phyloP scores from a whole-genome alignment of 192 early-diverging fungal species.

The Linnemannia zychae region DNA sequence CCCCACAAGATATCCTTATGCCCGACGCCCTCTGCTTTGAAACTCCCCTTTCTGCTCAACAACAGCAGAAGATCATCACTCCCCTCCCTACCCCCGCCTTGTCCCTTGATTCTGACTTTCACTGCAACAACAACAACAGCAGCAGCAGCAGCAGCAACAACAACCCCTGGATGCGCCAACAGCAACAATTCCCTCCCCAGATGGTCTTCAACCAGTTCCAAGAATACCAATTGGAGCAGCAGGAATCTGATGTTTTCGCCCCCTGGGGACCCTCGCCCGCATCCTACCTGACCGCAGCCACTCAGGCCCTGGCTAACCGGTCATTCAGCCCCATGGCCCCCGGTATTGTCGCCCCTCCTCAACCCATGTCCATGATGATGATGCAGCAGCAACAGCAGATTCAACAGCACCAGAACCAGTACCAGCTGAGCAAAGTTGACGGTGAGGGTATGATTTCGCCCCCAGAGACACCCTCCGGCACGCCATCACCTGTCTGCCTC shows the following conservation, averaged over 20 bases:
- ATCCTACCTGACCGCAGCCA: slow-evolving; percentile 46
- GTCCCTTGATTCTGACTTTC: neutral
- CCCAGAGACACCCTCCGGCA: slow-evolving; percentile 40
- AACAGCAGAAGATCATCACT: slow-evolving; percentile 12
- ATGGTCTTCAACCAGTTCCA: slow-evolving; percentile 31
- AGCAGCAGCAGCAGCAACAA: neutral
- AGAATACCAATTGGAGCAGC: slow-evolving; percentile 38
- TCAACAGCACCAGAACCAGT: neutral
- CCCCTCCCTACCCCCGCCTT: neutral
- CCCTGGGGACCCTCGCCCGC: slow-evolving; percentile 21
- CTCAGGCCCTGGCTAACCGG: slow-evolving; percentile 23
- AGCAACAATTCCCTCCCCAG: slow-evolving; percentile 1
- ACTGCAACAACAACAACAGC: neutral
- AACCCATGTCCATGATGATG: slow-evolving; percentile 2
- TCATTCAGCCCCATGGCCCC: slow-evolving; percentile 20
- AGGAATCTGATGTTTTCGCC: slow-evolving; percentile 33
- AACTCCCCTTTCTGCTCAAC: neutral
- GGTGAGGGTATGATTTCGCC: slow-evolving; percentile 37
- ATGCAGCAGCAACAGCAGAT: neutral
- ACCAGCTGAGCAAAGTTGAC: slow-evolving; percentile 4
- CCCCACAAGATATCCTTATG: slow-evolving; percentile 38
- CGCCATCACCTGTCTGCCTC: slow-evolving; percentile 36
- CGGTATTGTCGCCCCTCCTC: slow-evolving; percentile 1
- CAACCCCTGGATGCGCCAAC: slow-evolving; percentile 11
- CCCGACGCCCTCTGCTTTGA: slow-evolving; percentile 23